A percentile compares a stretch with the other conserved stretches of the same genome.
phyloP scores from a whole-genome alignment of 163 green algal species.

The Chloroidium sp. region DNA sequence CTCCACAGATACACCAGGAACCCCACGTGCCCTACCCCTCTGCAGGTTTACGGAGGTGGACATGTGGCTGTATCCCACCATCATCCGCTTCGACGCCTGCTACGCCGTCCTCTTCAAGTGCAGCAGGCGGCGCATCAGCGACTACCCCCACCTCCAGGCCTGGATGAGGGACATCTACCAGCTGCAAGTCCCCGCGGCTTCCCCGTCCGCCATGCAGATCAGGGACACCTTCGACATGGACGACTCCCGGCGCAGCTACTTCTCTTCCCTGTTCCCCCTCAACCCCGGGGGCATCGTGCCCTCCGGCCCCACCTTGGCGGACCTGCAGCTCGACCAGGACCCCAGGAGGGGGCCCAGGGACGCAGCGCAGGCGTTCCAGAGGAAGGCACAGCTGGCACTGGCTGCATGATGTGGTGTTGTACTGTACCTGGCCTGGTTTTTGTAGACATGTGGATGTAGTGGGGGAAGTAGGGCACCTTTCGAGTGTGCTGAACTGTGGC shows the following conservation, averaged over 20 bases:
- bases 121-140: constrained; percentile 44
- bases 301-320: constrained; percentile 46
- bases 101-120: constrained; percentile 78
- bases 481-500: too few species aligned
- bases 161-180: constrained; percentile 80
- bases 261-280: constrained; percentile 78
- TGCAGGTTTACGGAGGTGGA: constrained; percentile 76
- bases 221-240: constrained; percentile 76
- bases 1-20: background rate
- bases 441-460: too few species aligned
- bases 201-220: constrained; percentile 27
- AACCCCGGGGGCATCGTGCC: constrained; percentile 85
- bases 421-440: too few species aligned
- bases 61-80: constrained; percentile 76
- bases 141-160: constrained; percentile 65
- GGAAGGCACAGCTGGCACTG: background rate
- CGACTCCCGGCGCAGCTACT: constrained; percentile 68
- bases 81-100: constrained; percentile 67
- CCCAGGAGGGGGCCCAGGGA: constrained; percentile 15
- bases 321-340: constrained; percentile 43
- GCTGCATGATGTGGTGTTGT: background rate
- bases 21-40: too few species aligned
- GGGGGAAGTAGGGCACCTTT: too few species aligned
- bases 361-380: constrained; percentile 17
- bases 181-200: constrained; percentile 14